phyloP scores from a whole-genome alignment of 148 eudicot genomes.

The Polygonum aviculare region DNA sequence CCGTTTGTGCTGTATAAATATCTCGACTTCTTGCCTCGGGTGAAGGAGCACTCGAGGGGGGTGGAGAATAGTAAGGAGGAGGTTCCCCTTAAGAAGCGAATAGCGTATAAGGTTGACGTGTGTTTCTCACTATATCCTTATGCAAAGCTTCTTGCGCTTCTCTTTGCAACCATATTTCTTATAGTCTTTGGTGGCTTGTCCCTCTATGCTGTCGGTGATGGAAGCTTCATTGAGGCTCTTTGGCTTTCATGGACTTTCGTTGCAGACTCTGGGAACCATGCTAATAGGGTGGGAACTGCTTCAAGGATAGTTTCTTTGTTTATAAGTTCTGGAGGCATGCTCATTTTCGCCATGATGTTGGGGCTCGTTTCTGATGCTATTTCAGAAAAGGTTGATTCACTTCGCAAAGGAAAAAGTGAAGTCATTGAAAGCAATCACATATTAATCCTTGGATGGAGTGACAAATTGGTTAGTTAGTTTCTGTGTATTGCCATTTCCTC shows the following conservation, averaged over 20 bases:
- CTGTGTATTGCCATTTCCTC: not conserved
- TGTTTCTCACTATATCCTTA: slow-evolving; percentile 89
- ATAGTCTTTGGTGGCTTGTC: slow-evolving; percentile 92
- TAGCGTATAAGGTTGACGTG: slow-evolving; percentile 87
- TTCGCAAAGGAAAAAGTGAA: slow-evolving; percentile 95
- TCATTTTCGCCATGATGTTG: slow-evolving; percentile 94
- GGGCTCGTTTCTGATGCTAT: slow-evolving; percentile 98
- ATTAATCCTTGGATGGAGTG: slow-evolving; percentile 94
- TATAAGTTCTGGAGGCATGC: slow-evolving; percentile 91
- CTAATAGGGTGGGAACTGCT: slow-evolving; percentile 78
- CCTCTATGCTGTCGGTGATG: slow-evolving; percentile 69
- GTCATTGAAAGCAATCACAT: slow-evolving; percentile 86
- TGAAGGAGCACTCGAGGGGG: slow-evolving; percentile 37
- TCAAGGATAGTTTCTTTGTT: slow-evolving; percentile 82
- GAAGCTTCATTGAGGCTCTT: slow-evolving; percentile 73
- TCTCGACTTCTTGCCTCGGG: slow-evolving; percentile 51
- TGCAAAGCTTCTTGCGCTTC: slow-evolving; percentile 91
- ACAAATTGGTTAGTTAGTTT: slow-evolving; percentile 58
- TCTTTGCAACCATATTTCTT: slow-evolving; percentile 73
- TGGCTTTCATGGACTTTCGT: slow-evolving; percentile 95
- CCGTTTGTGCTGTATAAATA: slow-evolving; percentile 68
- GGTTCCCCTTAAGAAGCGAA: slow-evolving; percentile 70
- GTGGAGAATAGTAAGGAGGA: slow-evolving; percentile 50
- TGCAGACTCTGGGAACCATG: slow-evolving; percentile 95
- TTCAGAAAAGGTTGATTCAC: slow-evolving; percentile 87